phyloP scores from a whole-genome alignment of 208 protist species.

The Crithidia sp. region DNA sequence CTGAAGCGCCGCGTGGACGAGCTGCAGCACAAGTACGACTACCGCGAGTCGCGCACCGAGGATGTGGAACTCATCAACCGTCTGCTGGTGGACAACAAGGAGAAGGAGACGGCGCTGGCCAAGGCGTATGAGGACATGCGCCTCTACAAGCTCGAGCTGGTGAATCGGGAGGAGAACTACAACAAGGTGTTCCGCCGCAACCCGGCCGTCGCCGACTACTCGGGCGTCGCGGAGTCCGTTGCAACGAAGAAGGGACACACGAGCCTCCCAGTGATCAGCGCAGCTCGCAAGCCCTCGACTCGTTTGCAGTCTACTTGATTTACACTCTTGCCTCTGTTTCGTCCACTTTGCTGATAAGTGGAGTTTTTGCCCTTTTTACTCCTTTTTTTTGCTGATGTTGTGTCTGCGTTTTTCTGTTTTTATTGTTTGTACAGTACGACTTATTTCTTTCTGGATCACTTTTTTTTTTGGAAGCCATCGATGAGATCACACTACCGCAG shows the following conservation, averaged over 20 bases:
- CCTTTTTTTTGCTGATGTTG: slow-evolving; percentile 1
- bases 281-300: slow-evolving; percentile 24
- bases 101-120: slow-evolving; percentile 71
- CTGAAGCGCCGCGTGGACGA: slow-evolving; percentile 54
- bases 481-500: too few relatives aligned
- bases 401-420: slow-evolving; percentile 1
- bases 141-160: slow-evolving; percentile 94
- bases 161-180: slow-evolving; percentile 96
- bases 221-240: slow-evolving; percentile 15
- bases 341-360: background rate
- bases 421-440: background rate
- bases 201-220: slow-evolving; percentile 54
- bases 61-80: slow-evolving; percentile 91
- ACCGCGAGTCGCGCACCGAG: slow-evolving; percentile 89
- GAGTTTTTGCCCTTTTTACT: slow-evolving; percentile 1
- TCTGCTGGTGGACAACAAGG: slow-evolving; percentile 76
- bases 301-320: background rate
- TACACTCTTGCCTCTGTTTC: background rate
- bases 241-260: slow-evolving; percentile 3
- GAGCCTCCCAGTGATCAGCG: slow-evolving; percentile 8
- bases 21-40: slow-evolving; percentile 90
- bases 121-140: slow-evolving; percentile 92
- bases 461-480: background rate
- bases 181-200: slow-evolving; percentile 92
- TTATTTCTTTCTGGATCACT: slow-evolving; percentile 7